Base-by-base conservation (phyloP, 768 basidiomycete species). In the Trametes coccinea region DNA sequence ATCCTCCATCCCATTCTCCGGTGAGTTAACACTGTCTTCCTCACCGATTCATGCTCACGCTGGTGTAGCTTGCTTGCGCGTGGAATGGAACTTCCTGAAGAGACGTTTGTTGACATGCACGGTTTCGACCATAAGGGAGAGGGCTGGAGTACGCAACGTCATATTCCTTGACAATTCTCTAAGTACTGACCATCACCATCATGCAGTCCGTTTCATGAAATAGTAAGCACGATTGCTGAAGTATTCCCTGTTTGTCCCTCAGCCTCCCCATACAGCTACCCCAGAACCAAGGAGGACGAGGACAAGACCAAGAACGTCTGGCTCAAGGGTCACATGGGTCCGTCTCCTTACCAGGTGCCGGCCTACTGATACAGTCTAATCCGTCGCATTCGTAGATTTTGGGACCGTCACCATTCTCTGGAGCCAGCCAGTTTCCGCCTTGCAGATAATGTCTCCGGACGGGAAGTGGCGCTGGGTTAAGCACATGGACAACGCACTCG, bases 191-290 rank as follows among this genome's bases (percentile, higher is more conserved):
- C 14, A 13, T 16, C 11, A 27, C 22, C 22, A 22, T 22, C 2
- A 7, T 14, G 2, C 56, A 87, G 86, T 82, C 5, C 77, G 86
- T 48, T 86, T 82, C 70, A 86, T 87, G 84, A 86, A 87, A 74
- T 88, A 87, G 85, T 84, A 31, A 11, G 82, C 56, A 46, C 6
- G 4, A 16, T 50, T 31, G 39, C 33, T 31, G 30, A 2, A 1
- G 1, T 37, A 1, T 37, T 11, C 34, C 22, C 22, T 22, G 1
- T 22, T 11, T 48, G 27, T 16, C 34, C 14, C 41, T 17, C 11
- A 4, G 16, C 27, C 43, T n/a, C 5, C 48, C 17, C 5, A 22
- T 13, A 2, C 43, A 77, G 76, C 56, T 72, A 73, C 54, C 75
- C 74, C 7, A 72, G 73, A 30, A 62, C 72, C 1, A 60, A 71